phyloP scores from a whole-genome alignment of 208 protist genomes.

The Spongospora subterranea region DNA sequence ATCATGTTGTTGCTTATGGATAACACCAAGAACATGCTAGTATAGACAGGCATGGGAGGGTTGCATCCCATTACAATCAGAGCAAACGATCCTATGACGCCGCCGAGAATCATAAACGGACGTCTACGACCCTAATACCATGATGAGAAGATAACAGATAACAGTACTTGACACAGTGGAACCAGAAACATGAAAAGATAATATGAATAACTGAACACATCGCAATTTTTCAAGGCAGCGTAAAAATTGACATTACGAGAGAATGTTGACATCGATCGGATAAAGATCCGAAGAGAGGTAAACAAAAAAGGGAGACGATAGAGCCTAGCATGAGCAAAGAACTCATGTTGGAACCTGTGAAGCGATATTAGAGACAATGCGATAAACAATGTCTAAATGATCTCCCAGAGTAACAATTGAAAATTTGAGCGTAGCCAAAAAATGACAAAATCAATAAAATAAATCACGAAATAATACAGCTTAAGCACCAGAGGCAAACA shows the following conservation, averaged over 20 bases:
- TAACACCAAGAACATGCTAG: not conserved
- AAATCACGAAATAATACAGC: too few relatives aligned
- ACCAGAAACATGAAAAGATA: too few relatives aligned
- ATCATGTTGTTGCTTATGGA: slow-evolving; percentile 50
- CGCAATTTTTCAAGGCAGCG: not conserved
- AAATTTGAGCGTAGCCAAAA: too few relatives aligned
- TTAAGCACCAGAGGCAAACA: too few relatives aligned
- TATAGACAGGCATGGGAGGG: slow-evolving; percentile 53
- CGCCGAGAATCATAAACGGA: not conserved
- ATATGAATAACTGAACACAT: too few relatives aligned
- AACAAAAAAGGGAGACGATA: slow-evolving; percentile 14
- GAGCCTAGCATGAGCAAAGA: slow-evolving; percentile 33
- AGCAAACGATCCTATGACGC: not conserved
- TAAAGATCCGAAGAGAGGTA: slow-evolving; percentile 9
- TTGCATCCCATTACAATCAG: not conserved
- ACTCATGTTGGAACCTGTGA: slow-evolving; percentile 31
- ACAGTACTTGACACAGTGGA: too few relatives aligned
- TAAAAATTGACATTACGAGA: not conserved
- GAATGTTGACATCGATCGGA: slow-evolving; percentile 1
- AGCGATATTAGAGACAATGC: not conserved
- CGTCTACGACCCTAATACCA: not conserved
- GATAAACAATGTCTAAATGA: too few relatives aligned
- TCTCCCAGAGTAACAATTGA: too few relatives aligned
- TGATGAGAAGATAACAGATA: not conserved
- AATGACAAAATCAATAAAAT: too few relatives aligned